Base-by-base conservation (phyloP, 2,329 filamentous ascomycete genomes). In the Hymenoscyphus albidus region DNA sequence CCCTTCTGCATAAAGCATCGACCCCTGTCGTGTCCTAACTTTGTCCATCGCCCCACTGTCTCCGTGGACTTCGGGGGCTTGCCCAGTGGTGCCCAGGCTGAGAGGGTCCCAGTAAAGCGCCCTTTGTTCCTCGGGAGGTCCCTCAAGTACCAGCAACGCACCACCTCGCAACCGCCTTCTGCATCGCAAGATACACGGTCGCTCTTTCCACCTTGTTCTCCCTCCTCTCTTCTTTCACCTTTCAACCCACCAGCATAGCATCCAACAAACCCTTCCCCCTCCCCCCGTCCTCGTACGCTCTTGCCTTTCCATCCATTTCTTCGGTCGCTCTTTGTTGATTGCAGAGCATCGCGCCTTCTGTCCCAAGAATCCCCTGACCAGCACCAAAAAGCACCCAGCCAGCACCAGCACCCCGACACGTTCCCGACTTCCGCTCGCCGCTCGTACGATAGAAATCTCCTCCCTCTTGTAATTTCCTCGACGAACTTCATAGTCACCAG, bases 281-380 rank as follows among this genome's bases (percentile, higher is more conserved):
- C 5, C 48, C 22, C 38, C 18, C 51, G 27, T 42, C 60, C 44
- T 38, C n/a, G 6, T 10, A 1, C 16, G 31, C 51, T 69, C 65
- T 56, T 65, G 64, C 67, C 68, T 70, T 68, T 65, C 64, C n/a
- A 27, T 27, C 16, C 54, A 38, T 18, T 57, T 57, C 44, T 16
- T 51, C 44, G 44, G 64, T 65, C 64, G 69, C 68, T 71, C 68
- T 71, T 72, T 71, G 69, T 72, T 70, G 70, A 70, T 66, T 70
- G 67, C 69, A 70, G 71, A 72, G 67, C 71, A 70, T 67, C 69
- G 69, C 67, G 54, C 68, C 59, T 67, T 65, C 64, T 64, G 38
- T 48, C 9, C 39, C 7, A 40, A 9, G 27, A 27, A 27, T 27
- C 27, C 27, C 27, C 27, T 3, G 27, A 22, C 27, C 27, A 27